Evolutionary conservation across 805 yeast species (phyloP), one percentile per base, ranked within the genome.

Genomic region (Spathaspora girioi): DNA sequence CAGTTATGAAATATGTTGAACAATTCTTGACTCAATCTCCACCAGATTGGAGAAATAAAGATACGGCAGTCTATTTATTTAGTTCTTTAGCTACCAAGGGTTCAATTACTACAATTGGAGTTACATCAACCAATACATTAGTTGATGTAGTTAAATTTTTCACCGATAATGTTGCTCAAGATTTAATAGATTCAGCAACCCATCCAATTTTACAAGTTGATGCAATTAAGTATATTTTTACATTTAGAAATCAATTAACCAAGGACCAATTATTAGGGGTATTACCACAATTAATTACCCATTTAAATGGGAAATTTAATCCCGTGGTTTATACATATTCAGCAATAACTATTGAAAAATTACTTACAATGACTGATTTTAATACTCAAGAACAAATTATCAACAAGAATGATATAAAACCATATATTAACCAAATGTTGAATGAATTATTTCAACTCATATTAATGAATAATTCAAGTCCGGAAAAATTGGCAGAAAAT

Each of bases 401-500:
- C 64, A 78, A 75, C 59, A 89, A 89, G 64, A 61, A 65, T 9
- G 99, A 94, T 67, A 75, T 96, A 19, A 77, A 82, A 31, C 80
- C 85, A 1, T 72, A 67, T 51, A 78, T 85, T 48, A 78, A 81
- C 55, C 82, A 82, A 26, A 68, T 93, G 43, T 71, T 93, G 47
- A 77, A 77, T 38, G 84, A 80, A 53, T 72, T 93, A 44, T 87
- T 94, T 59, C 71, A 77, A 38, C 75, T 89, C 46, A 85, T 93
- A 45, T 73, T 86, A 50, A 49, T 59, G 35, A 56, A 61, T 45
- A 54, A 54, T 41, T 73, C 75, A 51, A 80, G 89, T 0, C 97
- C 98, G 0, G 97, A 91, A 65, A 93, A 91, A 63, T 73, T 96
- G 48, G 91, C 97, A 0, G 98, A 94, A 64, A 94, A 94, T 67